Base-by-base conservation (phyloP, 78 protist species). In the Dictyostelium citrinum region DNA sequence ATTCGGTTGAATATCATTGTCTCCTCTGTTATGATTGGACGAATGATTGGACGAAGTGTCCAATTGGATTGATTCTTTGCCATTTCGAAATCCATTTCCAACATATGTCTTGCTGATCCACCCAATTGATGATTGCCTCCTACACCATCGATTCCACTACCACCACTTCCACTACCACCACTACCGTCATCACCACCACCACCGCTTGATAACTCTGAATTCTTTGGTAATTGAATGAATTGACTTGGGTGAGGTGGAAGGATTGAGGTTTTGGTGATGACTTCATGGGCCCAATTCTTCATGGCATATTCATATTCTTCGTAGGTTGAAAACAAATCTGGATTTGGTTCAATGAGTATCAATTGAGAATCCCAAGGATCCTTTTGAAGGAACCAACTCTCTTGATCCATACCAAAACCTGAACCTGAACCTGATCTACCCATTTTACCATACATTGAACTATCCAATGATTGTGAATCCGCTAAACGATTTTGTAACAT, bases 291-390 rank as follows among this genome's bases (percentile, higher is more conserved):
- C 93, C 93, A 88, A 67, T 88, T 88, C 14, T 35, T 58, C 93
- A 88, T 88, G 3, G 93, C 84, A 68, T 17, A 78, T 64, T 88
- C 93, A 39, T 88, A 88, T 27, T 88, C 93, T 35, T 88, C 93
- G 67, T 46, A 88, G 45, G 79, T 88, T 22, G 51, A 27, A n/a
- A 77, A 88, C 1, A 88, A 14, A 35, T 88, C 93, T 27, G 93
- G 93, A 8, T 77, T 29, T 29, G 93, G 93, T 46, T 88, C 93
- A 3, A 51, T 45, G 2, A 88, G 55, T 12, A 88, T 46, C 24
- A 88, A 24, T 67, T 88, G 93, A 0, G 84, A 24, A 31, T 88
- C 85, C 93, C 93, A 88, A 17, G 93, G 93, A 68, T 88, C 93
- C 35, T 78, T 76, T n/a, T 6, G 49, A 5, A 88, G 85, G 74